Percentiles rank a stretch among this genome's conserved stretches.
phyloP scores from a whole-genome alignment of 345 rosid genomes.

The Murraya koenigii region DNA sequence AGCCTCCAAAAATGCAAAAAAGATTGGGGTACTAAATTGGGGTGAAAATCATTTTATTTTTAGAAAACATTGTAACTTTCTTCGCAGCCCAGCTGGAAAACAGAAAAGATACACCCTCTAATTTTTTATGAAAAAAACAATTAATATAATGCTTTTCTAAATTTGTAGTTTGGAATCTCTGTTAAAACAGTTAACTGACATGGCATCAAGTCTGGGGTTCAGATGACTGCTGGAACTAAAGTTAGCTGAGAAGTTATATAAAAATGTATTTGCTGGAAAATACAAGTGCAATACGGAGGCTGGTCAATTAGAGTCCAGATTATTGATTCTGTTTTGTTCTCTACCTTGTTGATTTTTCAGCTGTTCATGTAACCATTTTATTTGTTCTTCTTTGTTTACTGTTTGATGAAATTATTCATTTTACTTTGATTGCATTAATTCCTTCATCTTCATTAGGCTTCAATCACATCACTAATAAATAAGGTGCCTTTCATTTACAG shows the following conservation, averaged over 20 bases:
- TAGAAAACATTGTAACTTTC: neutral
- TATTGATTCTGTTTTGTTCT: neutral
- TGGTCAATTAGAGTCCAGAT: neutral
- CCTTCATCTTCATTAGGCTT: too few relatives aligned
- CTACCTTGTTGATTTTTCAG: neutral
- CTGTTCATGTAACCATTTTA: neutral
- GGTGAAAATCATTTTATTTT: neutral
- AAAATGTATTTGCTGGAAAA: neutral
- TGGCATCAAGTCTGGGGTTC: neutral
- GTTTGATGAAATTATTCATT: neutral
- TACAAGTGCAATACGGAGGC: neutral
- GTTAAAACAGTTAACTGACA: neutral
- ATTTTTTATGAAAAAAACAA: neutral
- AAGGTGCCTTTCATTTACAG: neutral
- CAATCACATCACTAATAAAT: too few relatives aligned
- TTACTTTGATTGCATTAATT: too few relatives aligned
- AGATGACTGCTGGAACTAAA: neutral
- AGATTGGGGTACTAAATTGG: neutral
- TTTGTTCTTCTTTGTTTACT: too few relatives aligned
- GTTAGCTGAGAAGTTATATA: too few relatives aligned
- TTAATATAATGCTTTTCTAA: too few relatives aligned
- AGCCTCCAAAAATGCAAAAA: neutral
- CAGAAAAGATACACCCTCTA: neutral
- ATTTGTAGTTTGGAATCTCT: too few relatives aligned
- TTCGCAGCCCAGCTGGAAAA: neutral